Evolutionary conservation across 163 green algal species (phyloP).

Genomic region (Smithsoniella earleae): DNA sequence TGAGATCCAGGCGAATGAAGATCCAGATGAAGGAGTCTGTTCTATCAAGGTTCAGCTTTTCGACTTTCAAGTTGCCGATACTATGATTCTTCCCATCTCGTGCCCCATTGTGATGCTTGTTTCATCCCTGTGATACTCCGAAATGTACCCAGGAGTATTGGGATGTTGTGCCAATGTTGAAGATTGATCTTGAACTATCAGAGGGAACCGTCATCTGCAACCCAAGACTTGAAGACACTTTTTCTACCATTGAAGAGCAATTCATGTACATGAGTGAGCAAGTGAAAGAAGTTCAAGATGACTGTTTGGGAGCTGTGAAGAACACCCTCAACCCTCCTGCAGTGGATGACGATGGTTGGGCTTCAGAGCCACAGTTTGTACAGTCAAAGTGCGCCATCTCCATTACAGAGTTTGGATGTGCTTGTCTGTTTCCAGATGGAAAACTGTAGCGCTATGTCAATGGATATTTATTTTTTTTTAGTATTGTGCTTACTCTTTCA

Average conservation of each 20-base stretch:
- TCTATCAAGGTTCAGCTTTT: too few species aligned
- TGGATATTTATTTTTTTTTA: background rate
- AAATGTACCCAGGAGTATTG: background rate
- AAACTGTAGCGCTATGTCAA: too few species aligned
- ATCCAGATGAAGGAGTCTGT: too few species aligned
- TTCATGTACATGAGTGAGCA: background rate
- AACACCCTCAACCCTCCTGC: background rate
- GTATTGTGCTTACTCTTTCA: background rate
- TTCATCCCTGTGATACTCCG: too few species aligned
- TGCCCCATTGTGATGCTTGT: too few species aligned
- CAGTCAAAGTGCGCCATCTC: background rate
- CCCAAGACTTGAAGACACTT: conserved; percentile 13
- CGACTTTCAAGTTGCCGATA: too few species aligned
- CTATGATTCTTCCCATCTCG: too few species aligned
- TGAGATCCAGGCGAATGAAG: too few species aligned
- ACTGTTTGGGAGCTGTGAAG: conserved; percentile 21
- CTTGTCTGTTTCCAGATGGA: too few species aligned
- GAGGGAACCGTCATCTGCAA: background rate
- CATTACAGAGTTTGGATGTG: too few species aligned
- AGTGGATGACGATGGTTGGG: background rate
- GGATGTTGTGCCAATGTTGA: background rate
- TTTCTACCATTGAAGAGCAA: background rate
- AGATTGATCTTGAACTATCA: background rate
- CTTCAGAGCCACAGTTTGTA: conserved; percentile 3
- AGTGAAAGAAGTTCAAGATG: conserved; percentile 13